Evolutionary conservation across 768 basidiomycete genomes (phyloP), one percentile per base, ranked within the genome.

Genomic region (Clavulina sp.): DNA sequence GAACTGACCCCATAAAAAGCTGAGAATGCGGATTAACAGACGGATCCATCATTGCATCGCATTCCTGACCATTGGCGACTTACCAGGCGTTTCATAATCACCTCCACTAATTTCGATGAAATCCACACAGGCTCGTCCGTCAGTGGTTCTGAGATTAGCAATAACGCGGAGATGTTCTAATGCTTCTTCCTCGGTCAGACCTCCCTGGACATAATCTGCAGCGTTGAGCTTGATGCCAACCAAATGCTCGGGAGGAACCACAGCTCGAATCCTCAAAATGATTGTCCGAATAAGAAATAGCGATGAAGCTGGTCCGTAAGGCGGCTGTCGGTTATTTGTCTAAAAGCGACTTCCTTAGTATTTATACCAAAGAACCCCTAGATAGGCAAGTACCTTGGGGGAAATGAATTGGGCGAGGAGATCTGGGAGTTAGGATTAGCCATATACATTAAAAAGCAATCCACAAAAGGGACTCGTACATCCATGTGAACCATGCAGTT

Each of bases 51-150:
- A 13, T 49, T 29, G 29, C 23, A 9, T 23, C 24, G 9, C 5
- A 6, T 9, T 13, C 24, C 36, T 23, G 30, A 26, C 19, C 13
- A 50, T 5, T 3, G 18, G 21, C 21, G 2, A 58, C 70, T 18
- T 57, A 81, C 86, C 75, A 57, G 83, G 81, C 18, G 71, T 74
- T 59, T 87, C 84, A 57, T 92, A 93, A 60, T 81, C 79, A 0
- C 88, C 88, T 1, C 88, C 88, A 51, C 81, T 85, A 54, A 93
- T 75, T 63, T 93, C 88, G 48, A 93, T 76, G 59, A 88, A 82
- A 62, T 93, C 88, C 3, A 92, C 59, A 40, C 55, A 2, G 41
- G 21, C 18, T 64, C 1, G 71, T 71, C 78, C 84, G 85, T 34
- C 63, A n/a, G n/a, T n/a, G n/a, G n/a, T n/a, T n/a, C n/a, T n/a